Evolutionary conservation across 1,139 yeast genomes (phyloP), one percentile per base, ranked within the genome.

Genomic region (Diutina neorugosa): DNA sequence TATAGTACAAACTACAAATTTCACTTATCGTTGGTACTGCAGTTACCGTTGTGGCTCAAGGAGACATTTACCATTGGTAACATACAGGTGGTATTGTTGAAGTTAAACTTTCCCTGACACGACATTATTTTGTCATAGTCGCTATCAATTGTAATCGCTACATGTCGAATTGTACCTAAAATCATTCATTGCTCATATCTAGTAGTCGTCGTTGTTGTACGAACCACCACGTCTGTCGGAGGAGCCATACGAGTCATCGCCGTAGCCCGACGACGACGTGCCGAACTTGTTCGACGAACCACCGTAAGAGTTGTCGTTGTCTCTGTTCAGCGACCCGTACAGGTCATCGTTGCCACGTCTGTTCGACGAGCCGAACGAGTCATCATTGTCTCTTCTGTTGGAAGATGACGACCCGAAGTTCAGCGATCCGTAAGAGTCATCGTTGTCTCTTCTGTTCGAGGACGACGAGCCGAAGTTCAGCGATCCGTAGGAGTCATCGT

Each of bases 401-500:
- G n/a, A n/a, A n/a, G n/a, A n/a, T n/a, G n/a, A n/a, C n/a, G n/a
- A n/a, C n/a, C n/a, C n/a, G n/a, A n/a, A n/a, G 25, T 23, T 23
- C 18, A 31, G 19, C n/a, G 61, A 59, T 0, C 63, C 61, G 41
- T 58, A 61, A 6, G 62, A 56, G 56, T 58, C 58, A 12, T 51
- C 27, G 54, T 55, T 48, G 19, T 16, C 48, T n/a, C n/a, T n/a
- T n/a, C n/a, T n/a, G n/a, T n/a, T n/a, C n/a, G n/a, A n/a, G n/a
- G n/a, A n/a, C 25, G 25, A 23, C 25, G 25, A 23, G 25, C 25
- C 25, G 25, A 11, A 16, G 11, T 12, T 6, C 19, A 37, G n/a
- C 53, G 55, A 54, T 54, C 56, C 56, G 51, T 61, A 58, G 7
- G 60, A 61, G 51, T 63, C 62, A 37, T 57, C 62, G 34, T 57